Conservation (phyloP, 2,329 filamentous ascomycete genomes). For the Coniochaeta pulveracea region DNA sequence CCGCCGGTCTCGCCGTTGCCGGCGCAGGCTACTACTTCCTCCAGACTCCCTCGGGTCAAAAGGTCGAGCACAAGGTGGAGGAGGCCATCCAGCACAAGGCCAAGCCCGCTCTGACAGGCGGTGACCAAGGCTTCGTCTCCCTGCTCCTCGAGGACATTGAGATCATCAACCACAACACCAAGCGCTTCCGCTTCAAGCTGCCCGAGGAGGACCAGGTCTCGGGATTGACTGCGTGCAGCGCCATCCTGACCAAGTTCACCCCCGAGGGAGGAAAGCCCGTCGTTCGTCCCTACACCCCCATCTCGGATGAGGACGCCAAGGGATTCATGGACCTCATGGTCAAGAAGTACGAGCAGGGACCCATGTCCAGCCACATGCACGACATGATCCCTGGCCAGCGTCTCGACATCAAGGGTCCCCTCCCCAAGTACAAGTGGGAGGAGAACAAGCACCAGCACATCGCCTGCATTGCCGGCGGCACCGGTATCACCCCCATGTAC, state of each 20-base stretch:
- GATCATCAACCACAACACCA: conserved; percentile 85
- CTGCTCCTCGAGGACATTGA: conserved; percentile 72
- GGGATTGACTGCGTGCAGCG: conserved; percentile 73
- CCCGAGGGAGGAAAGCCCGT: conserved; percentile 73
- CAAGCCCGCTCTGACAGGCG: conserved; percentile 58
- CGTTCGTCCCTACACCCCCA: conserved; percentile 86
- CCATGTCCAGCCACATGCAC: conserved; percentile 88
- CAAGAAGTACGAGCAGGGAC: conserved; percentile 82
- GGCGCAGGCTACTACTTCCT: conserved; percentile 45
- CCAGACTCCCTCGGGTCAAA: conserved; percentile 38
- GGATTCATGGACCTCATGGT: conserved; percentile 83
- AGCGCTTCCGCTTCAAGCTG: conserved; percentile 80
- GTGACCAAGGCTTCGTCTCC: conserved; percentile 79
- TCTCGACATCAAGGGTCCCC: conserved; percentile 87
- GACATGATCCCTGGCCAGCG: conserved; percentile 69
- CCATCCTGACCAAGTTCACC: conserved; percentile 86
- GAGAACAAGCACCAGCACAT: conserved; percentile 91
- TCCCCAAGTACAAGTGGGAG: conserved; percentile 86
- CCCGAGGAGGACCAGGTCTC: conserved; percentile 76
- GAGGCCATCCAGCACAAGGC: conserved; percentile 25
- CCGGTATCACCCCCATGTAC: conserved; percentile 96
- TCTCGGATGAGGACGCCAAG: conserved; percentile 67
- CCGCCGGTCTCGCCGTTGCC: conserved; percentile 46
- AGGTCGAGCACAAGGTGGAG: conserved; percentile 44
- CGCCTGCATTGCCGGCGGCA: conserved; percentile 81